Conservation (phyloP, 2,329 filamentous ascomycete genomes). For the Eutypella sp. region DNA sequence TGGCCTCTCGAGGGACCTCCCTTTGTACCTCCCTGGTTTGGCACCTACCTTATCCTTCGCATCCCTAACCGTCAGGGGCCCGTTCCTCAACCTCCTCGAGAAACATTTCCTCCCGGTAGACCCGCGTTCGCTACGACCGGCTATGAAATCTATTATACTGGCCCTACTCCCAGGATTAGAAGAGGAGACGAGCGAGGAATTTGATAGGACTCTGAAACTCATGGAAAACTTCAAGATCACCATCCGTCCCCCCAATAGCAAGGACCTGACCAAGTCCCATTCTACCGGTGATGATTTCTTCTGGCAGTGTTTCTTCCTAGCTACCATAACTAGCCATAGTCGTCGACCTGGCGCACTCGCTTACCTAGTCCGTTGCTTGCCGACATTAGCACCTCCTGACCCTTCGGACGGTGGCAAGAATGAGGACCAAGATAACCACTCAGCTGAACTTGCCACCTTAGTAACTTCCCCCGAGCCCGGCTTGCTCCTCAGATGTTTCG, state of each 20-base stretch:
- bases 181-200: conserved; percentile 96
- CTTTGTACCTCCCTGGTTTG: conserved; percentile 84
- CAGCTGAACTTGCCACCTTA: conserved; percentile 55
- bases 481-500: conserved; percentile 83
- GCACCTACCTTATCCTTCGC: conserved; percentile 89
- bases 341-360: conserved; percentile 82
- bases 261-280: conserved; percentile 47
- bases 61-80: conserved; percentile 81
- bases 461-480: conserved; percentile 88
- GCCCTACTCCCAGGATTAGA: conserved; percentile 88
- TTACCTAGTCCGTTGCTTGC: conserved; percentile 75
- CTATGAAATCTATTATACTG: conserved; percentile 84
- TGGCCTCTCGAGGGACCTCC: conserved; percentile 73
- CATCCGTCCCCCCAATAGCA: conserved; percentile 51
- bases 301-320: conserved; percentile 96
- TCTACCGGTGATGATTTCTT: conserved; percentile 77
- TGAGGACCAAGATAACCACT: conserved; percentile 37
- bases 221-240: conserved; percentile 71
- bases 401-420: conserved; percentile 27
- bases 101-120: conserved; percentile 71
- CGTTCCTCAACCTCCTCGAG: conserved; percentile 81
- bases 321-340: conserved; percentile 83
- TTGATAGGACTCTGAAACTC: conserved; percentile 77
- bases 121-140: conserved; percentile 68
- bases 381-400: conserved; percentile 54